Base-by-base conservation (phyloP, 2,329 filamentous ascomycete genomes). In the Penicillium sp. region DNA sequence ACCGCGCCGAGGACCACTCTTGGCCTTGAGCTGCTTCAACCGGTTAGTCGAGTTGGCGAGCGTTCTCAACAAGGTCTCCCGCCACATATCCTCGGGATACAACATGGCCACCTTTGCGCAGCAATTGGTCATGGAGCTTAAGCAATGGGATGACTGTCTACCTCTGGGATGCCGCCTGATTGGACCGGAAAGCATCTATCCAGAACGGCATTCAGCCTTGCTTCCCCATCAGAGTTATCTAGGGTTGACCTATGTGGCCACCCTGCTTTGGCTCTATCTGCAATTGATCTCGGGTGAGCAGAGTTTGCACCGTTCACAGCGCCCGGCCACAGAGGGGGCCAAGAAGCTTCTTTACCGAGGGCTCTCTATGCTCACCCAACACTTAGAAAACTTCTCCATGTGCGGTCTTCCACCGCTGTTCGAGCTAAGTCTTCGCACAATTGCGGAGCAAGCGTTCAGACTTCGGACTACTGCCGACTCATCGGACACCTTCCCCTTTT, bases 1-100 rank as follows among this genome's bases (percentile, higher is more conserved):
- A 6, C 73, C 73, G 12, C 70, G 66, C 6, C 68, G 70, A 51
- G 73, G 75, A 19, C 77, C 76, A 12, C 69, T 80, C 3, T 73
- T 79, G 33, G 73, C 78, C 25, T 67, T 82, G 21, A 85, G 82
- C 66, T 82, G 78, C 33, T 83, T 84, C 67, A 84, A 84, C 61
- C 73, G 76, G 23, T 68, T 85, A 17, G 72, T 82, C 1, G 74
- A 77, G 45, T 55, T 80, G 43, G 69, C 73, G 6, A 69, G 68
- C 35, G 69, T 73, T 2, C 56, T 76, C 36, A 76, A 76, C 51
- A 75, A 71, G 53, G 69, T 70, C 8, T 65, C 70, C 6, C 66
- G 71, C 10, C 70, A 74, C 43, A 61, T 69, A 9, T 66, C 68
- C 2, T 61, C 64, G 9, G 69, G 70, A 7, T 65, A 66, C n/a